These are phyloP conservation scores for Lycium ferocissimum DNA, from an alignment of 257 asterid genomes.

Conservation along the genomic window DNA sequence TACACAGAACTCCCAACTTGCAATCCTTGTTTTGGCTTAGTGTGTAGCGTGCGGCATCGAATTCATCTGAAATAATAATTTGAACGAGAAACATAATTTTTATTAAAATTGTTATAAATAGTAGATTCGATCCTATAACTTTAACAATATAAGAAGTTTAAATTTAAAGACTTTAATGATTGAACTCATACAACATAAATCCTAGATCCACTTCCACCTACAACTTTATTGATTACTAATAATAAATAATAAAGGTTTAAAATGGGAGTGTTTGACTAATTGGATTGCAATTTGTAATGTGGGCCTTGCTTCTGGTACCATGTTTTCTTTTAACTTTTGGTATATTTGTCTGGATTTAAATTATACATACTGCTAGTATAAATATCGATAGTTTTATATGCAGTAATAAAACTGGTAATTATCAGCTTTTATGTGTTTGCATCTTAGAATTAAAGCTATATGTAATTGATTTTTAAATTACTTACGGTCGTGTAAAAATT, in stretches of 20 bases:
- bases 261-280: background rate
- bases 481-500: no score
- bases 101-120: background rate
- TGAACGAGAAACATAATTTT: background rate
- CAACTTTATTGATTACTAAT: background rate
- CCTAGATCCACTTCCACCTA: background rate
- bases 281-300: no score
- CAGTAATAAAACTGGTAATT: background rate
- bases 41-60: background rate
- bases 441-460: background rate
- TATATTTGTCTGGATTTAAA: no score
- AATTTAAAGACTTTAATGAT: background rate
- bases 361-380: no score
- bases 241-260: background rate
- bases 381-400: background rate
- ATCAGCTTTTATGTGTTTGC: background rate
- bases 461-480: background rate
- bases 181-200: background rate
- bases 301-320: no score
- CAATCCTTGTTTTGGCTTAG: background rate
- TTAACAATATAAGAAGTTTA: no score
- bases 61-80: background rate
- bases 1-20: slow-evolving; percentile 14
- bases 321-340: no score
- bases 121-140: background rate